These are phyloP conservation scores for Chionographis japonica DNA, from an alignment of 106 monocot species.

Conservation along the genomic window DNA sequence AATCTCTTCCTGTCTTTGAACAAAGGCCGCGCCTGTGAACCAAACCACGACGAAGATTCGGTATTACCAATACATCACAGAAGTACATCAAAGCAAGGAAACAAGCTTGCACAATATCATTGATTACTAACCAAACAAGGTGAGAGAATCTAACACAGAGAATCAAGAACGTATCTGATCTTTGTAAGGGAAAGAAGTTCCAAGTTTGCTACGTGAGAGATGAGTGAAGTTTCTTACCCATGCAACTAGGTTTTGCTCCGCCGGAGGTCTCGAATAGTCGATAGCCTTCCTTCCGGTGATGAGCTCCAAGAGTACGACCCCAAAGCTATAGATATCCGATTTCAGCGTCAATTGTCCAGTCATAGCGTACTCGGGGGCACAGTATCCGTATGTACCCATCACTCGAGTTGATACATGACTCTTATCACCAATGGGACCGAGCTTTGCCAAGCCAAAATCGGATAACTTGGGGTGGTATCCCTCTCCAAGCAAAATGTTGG, in stretches of 20 bases:
- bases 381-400: slow-evolving; percentile 47
- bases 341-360: slow-evolving; percentile 41
- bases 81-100: too few species aligned
- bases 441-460: slow-evolving; percentile 45
- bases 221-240: slow-evolving; percentile 24
- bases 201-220: not conserved
- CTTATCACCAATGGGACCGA: slow-evolving; percentile 39
- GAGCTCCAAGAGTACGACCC: slow-evolving; percentile 45
- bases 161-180: too few species aligned
- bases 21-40: slow-evolving; percentile 28
- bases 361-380: slow-evolving; percentile 40
- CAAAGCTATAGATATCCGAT: slow-evolving; percentile 48
- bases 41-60: not conserved
- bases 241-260: slow-evolving; percentile 37
- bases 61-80: too few species aligned
- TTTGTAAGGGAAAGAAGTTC: not conserved
- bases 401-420: slow-evolving; percentile 45
- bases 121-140: too few species aligned
- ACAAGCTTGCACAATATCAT: too few species aligned
- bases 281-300: slow-evolving; percentile 40
- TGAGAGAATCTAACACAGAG: too few species aligned
- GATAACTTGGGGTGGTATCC: slow-evolving; percentile 44
- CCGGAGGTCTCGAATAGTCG: slow-evolving; percentile 22
- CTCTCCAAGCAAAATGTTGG: slow-evolving; percentile 41
- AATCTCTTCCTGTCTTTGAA: slow-evolving; percentile 40